phyloP scores from a whole-genome alignment of 305 asterid genomes.

The Ilex paraguariensis region DNA sequence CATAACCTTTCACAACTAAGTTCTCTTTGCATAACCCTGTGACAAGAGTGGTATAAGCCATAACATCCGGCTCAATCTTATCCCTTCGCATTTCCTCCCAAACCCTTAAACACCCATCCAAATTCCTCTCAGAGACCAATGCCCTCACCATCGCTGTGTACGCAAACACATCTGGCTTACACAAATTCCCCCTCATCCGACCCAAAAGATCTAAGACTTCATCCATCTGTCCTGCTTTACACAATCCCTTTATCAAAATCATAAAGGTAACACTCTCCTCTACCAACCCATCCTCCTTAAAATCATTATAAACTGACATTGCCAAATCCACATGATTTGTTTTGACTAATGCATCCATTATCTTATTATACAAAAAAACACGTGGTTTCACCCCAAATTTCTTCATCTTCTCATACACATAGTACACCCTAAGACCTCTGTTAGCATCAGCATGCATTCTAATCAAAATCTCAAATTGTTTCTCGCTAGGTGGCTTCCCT shows the following conservation, averaged over 20 bases:
- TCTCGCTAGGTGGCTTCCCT: conserved; percentile 89
- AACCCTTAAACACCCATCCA: conserved; percentile 70
- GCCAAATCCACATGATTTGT: conserved; percentile 78
- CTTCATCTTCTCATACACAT: conserved; percentile 91
- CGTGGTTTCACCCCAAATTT: conserved; percentile 88
- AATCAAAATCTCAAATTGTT: conserved; percentile 84
- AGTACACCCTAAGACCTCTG: conserved; percentile 83
- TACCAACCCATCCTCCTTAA: conserved; percentile 61
- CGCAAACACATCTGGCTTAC: conserved; percentile 94
- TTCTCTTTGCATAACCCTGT: conserved; percentile 61
- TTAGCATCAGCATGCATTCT: conserved; percentile 86
- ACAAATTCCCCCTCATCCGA: conserved; percentile 65
- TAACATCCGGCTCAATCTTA: conserved; percentile 68
- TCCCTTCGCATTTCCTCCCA: conserved; percentile 87
- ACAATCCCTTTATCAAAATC: conserved; percentile 83
- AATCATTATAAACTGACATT: conserved; percentile 70
- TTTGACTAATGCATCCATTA: conserved; percentile 89
- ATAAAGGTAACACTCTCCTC: conserved; percentile 80
- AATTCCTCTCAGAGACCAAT: conserved; percentile 57
- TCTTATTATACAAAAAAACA: conserved; percentile 71
- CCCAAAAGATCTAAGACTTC: conserved; percentile 56
- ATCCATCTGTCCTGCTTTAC: conserved; percentile 61
- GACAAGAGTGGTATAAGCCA: conserved; percentile 79
- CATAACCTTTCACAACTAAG: conserved; percentile 47
- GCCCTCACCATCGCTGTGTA: conserved; percentile 87